Evolutionary conservation across 2,329 filamentous ascomycete species (phyloP).

Genomic region (Laburnicola sp.): DNA sequence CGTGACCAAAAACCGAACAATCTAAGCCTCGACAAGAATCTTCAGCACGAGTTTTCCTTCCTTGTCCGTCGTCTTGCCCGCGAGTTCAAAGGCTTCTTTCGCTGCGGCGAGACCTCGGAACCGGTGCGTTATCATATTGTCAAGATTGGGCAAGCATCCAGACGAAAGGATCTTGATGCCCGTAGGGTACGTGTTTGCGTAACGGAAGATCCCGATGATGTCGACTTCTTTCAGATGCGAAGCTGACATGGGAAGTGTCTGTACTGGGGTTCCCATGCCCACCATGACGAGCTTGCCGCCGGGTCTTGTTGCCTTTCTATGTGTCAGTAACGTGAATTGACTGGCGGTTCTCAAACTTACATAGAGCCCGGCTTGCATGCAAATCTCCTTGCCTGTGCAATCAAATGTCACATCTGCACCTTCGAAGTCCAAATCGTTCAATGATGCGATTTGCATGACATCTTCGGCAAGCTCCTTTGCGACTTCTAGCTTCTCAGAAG

Average conservation of each 20-base stretch:
- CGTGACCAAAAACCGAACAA: neutral
- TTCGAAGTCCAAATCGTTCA: conserved; percentile 43
- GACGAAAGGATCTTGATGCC: conserved; percentile 58
- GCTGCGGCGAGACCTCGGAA: conserved; percentile 52
- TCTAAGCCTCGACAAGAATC: conserved; percentile 46
- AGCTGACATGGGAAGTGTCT: conserved; percentile 58
- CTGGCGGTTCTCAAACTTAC: conserved; percentile 30
- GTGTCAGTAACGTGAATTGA: conserved; percentile 14
- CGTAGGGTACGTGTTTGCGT: conserved; percentile 59
- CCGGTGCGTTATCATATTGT: conserved; percentile 59
- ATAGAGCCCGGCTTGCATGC: conserved; percentile 49
- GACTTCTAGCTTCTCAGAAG: conserved; percentile 35
- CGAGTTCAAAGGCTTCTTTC: conserved; percentile 56
- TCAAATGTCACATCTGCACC: conserved; percentile 48
- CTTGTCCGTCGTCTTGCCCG: conserved; percentile 56
- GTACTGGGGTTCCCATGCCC: conserved; percentile 60
- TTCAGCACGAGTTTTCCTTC: conserved; percentile 58
- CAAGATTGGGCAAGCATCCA: conserved; percentile 54
- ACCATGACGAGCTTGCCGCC: conserved; percentile 59
- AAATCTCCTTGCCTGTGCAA: conserved; percentile 49
- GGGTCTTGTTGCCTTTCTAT: conserved; percentile 46
- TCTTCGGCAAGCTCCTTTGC: conserved; percentile 44
- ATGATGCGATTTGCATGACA: conserved; percentile 42
- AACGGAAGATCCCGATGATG: conserved; percentile 61
- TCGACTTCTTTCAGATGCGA: conserved; percentile 61